Percentiles rank a stretch among this genome's conserved stretches.
Evolutionary conservation across 2,329 filamentous ascomycete species (phyloP).

Genomic region (Verticillium albo-atrum): DNA sequence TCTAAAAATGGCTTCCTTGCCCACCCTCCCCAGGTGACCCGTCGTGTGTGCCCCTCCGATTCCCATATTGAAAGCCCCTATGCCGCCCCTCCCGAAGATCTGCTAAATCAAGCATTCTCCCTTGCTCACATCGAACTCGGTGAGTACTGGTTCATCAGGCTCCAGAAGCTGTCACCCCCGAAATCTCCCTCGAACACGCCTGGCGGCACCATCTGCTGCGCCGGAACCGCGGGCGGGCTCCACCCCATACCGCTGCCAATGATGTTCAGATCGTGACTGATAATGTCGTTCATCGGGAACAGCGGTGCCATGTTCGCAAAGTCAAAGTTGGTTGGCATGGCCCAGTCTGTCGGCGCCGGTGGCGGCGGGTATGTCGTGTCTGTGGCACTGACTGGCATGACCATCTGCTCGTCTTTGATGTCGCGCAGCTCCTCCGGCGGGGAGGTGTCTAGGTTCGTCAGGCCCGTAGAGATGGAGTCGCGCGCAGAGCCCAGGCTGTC

Average conservation of each 20-base stretch:
- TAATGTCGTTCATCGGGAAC: conserved; percentile 52
- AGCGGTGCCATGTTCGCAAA: conserved; percentile 49
- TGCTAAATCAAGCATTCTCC: background rate
- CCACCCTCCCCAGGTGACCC: too few relatives aligned
- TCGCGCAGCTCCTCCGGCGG: background rate
- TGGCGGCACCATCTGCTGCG: conserved; percentile 19
- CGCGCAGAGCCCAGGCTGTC: conserved; percentile 10
- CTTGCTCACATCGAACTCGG: conserved; percentile 14
- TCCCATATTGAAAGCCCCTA: background rate
- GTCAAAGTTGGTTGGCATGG: conserved; percentile 39
- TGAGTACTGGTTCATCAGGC: conserved; percentile 46
- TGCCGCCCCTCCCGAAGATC: background rate
- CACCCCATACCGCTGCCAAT: conserved; percentile 21
- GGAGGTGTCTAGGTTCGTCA: conserved; percentile 2
- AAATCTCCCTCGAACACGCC: conserved; percentile 53
- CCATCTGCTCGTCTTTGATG: background rate
- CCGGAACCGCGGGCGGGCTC: conserved; percentile 16
- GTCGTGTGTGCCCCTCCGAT: background rate
- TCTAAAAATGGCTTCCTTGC: background rate
- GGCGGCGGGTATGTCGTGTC: conserved; percentile 4
- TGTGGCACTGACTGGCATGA: background rate
- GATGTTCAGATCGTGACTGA: conserved; percentile 52
- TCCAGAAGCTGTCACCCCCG: conserved; percentile 52
- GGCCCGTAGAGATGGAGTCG: conserved; percentile 9
- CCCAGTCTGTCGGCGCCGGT: conserved; percentile 28